Base-by-base conservation (phyloP, 2,329 filamentous ascomycete genomes). In the Talaromyces sp. region DNA sequence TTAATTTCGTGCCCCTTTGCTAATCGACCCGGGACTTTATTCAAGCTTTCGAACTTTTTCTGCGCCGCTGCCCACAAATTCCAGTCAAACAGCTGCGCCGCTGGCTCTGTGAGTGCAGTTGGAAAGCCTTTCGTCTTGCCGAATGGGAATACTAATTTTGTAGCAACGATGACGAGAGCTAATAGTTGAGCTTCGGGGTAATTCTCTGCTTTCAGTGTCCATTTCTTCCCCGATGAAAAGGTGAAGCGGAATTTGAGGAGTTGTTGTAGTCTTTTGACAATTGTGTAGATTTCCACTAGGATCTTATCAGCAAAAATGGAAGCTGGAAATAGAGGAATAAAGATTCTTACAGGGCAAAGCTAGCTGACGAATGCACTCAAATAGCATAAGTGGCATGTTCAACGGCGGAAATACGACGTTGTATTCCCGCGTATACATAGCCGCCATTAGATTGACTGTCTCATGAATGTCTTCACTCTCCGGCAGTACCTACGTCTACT, bases 101-200 rank as follows among this genome's bases (percentile, higher is more conserved):
- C 78, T 1, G 85, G 81, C 59, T 89, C 86, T 9, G 76, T 74
- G 13, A 75, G 63, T 17, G 77, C 78, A 36, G 68, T 71, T 7
- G 80, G 81, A 63, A 78, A 76, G 41, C 86, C 77, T 54, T 77
- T 70, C 11, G 80, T 66, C 21, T 77, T 75, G 65, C 90, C 84
- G 45, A 96, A 84, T 0, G 93, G 90, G 65, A 90, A 91, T 19
- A 88, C 78, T 2, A 96, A 71, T 66, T 97, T 97, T 3, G 88
- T 85, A 3, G 88, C 84, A 13, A 96, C 80, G 2, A 96, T 77
- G 3, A 96, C 71, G 3, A 90, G 76, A 3, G 86, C 80, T 57
- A 91, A 78, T 1, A 97, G 75, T 43, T 89, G 82, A 5, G 89
- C 77, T 67, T 97, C 94, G 0, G 94, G 91, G 61, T 88, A 81